Percentiles rank a stretch among this genome's conserved stretches.
These are phyloP conservation scores for Ganoderma lingzhi DNA, from an alignment of 1,284 basidiomycete species.

Conservation along the genomic window DNA sequence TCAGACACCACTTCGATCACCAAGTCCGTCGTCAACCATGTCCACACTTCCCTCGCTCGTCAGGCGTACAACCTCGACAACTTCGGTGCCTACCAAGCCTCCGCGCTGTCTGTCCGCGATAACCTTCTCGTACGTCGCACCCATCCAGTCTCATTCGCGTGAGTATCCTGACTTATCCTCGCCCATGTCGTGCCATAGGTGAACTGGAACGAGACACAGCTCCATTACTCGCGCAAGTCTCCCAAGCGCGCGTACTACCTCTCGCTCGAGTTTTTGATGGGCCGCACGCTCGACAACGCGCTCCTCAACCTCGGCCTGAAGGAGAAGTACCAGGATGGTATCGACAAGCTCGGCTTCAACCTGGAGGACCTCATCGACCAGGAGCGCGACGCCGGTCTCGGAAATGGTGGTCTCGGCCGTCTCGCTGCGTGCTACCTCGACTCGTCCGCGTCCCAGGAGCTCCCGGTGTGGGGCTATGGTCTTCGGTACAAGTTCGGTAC, in stretches of 20 bases:
- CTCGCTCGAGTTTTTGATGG: conserved; percentile 91
- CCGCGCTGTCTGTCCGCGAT: conserved; percentile 85
- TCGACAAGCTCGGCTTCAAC: conserved; percentile 83
- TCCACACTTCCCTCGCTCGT: conserved; percentile 88
- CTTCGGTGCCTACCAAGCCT: conserved; percentile 82
- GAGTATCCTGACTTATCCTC: neutral
- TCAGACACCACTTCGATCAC: conserved; percentile 74
- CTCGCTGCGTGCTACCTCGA: conserved; percentile 95
- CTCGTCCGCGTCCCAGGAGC: conserved; percentile 82
- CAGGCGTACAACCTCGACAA: conserved; percentile 90
- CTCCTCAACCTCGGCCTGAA: conserved; percentile 89
- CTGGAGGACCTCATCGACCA: conserved; percentile 87
- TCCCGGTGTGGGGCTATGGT: conserved; percentile 91
- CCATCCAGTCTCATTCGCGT: conserved; percentile 1
- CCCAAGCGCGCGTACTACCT: conserved; percentile 91
- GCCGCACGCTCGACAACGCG: conserved; percentile 79
- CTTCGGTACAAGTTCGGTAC: conserved; percentile 86
- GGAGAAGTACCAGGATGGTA: conserved; percentile 72
- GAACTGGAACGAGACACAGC: conserved; percentile 84
- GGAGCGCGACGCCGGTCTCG: conserved; percentile 90
- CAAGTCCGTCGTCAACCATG: conserved; percentile 84
- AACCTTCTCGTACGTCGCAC: conserved; percentile 73
- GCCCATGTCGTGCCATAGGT: conserved; percentile 47
- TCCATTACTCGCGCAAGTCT: conserved; percentile 72
- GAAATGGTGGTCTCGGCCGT: conserved; percentile 90